phyloP scores from a whole-genome alignment of 768 basidiomycete species.

The Botryobasidium botryosum region DNA sequence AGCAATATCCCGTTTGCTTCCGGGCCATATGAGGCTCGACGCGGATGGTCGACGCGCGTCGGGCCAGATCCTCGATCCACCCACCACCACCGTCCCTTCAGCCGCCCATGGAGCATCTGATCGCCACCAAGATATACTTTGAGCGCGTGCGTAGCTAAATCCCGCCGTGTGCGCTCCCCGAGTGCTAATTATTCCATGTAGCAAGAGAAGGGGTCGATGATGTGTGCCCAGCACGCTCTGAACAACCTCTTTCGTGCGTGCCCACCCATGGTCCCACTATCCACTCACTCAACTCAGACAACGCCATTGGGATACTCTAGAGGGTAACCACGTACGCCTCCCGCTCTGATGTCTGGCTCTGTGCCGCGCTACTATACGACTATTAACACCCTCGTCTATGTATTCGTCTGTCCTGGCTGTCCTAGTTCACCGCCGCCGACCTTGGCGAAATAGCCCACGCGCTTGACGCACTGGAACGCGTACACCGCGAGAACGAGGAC shows the following conservation, averaged over 20 bases:
- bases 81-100: too few species aligned
- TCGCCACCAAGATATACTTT: too few species aligned
- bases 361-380: background rate
- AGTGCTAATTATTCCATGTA: too few species aligned
- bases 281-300: background rate
- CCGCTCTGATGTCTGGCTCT: background rate
- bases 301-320: slow-evolving; percentile 16
- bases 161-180: too few species aligned
- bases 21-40: too few species aligned
- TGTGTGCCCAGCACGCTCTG: slow-evolving; percentile 77
- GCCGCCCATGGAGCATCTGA: too few species aligned
- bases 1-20: too few species aligned
- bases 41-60: too few species aligned
- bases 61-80: too few species aligned
- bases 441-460: slow-evolving; percentile 55
- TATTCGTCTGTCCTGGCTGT: slow-evolving; percentile 8
- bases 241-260: slow-evolving; percentile 65
- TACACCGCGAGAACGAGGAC: slow-evolving; percentile 30
- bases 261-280: slow-evolving; percentile 17
- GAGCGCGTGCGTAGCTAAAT: too few species aligned
- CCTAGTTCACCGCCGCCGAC: slow-evolving; percentile 63
- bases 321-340: slow-evolving; percentile 32
- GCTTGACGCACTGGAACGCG: slow-evolving; percentile 48
- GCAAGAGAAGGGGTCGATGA: slow-evolving; percentile 62
- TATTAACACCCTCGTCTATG: background rate